Conservation (phyloP, 257 asterid genomes). For the Solanum bulbocastanum region DNA sequence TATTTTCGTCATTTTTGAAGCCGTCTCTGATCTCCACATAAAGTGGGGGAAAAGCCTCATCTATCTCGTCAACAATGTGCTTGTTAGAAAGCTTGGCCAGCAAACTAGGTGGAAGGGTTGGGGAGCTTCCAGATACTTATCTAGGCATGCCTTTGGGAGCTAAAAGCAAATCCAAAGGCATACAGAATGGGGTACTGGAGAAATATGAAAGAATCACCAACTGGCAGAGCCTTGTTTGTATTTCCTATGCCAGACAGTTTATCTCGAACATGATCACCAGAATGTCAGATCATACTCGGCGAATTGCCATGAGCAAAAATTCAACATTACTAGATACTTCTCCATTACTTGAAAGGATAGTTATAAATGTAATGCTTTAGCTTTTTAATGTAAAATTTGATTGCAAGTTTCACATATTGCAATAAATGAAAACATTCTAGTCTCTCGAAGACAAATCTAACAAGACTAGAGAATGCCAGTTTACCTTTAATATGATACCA, state of each 20-base stretch:
- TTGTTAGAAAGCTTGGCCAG: not conserved
- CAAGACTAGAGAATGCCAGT: not conserved
- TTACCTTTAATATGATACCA: constrained; percentile 85
- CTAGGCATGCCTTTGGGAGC: not conserved
- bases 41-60: not conserved
- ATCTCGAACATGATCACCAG: not conserved
- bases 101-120: not conserved
- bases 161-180: not conserved
- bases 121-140: not conserved
- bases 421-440: not conserved
- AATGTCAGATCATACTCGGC: not conserved
- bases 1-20: not conserved
- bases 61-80: not conserved
- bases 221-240: not conserved
- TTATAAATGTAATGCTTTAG: not conserved
- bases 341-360: not conserved
- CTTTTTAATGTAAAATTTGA: not conserved
- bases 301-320: not conserved
- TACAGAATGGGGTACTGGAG: not conserved
- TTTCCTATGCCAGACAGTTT: not conserved
- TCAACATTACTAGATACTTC: not conserved
- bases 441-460: not conserved
- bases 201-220: not conserved
- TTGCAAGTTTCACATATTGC: not conserved
- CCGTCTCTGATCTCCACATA: not conserved